Percentiles rank a stretch among this genome's conserved stretches.
phyloP scores from a whole-genome alignment of 352 stramenopile genomes.

The Aphanomyces invadans region DNA sequence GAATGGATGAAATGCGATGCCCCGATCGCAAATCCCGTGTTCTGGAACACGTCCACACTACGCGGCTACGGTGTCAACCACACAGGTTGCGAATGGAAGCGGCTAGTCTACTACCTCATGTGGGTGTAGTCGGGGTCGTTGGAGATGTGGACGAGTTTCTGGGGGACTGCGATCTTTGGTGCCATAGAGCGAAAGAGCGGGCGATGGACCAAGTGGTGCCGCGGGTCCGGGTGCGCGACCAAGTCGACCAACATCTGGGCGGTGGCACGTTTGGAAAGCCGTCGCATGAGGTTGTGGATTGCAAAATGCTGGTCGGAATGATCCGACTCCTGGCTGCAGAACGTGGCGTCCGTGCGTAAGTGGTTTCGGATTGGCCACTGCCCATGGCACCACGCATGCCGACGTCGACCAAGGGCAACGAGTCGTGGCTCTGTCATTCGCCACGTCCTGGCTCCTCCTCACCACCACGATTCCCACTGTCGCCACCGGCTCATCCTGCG shows the following conservation, averaged over 20 bases:
- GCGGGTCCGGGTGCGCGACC: not conserved
- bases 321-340: too few species aligned
- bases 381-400: too few species aligned
- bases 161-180: not conserved
- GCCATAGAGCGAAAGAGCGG: conserved; percentile 8
- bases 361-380: not conserved
- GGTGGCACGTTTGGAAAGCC: not conserved
- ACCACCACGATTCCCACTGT: too few species aligned
- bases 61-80: too few species aligned
- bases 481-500: too few species aligned
- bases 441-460: too few species aligned
- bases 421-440: not conserved
- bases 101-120: not conserved
- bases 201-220: not conserved
- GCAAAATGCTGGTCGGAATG: too few species aligned
- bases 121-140: conserved; percentile 13
- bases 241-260: not conserved
- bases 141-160: not conserved
- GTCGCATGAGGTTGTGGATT: conserved; percentile 5
- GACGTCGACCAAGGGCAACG: not conserved
- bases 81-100: not conserved
- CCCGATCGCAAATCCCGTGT: conserved; percentile 11
- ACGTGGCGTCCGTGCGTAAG: not conserved
- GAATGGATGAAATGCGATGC: conserved; percentile 23
- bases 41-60: conserved; percentile 11